A percentile compares a stretch with the other conserved stretches of the same genome.
Evolutionary conservation across 805 yeast genomes (phyloP).

Genomic region (Yarrowia bubula): DNA sequence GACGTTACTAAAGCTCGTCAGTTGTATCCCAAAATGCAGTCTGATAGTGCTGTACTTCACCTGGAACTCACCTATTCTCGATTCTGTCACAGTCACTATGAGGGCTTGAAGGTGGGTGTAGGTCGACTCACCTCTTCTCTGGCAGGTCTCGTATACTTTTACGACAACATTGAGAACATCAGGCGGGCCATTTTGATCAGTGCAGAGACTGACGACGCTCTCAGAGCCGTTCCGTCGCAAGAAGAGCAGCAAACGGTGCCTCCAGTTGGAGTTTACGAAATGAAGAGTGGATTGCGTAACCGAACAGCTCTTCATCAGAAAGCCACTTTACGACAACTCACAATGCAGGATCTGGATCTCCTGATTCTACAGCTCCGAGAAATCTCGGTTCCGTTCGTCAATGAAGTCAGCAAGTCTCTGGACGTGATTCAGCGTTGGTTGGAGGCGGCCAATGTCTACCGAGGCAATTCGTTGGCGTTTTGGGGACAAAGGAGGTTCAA

Average conservation of each 20-base stretch:
- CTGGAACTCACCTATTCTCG: conserved; percentile 8
- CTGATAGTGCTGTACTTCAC: conserved; percentile 31
- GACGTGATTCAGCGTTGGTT: neutral
- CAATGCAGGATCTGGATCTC: neutral
- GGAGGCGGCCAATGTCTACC: neutral
- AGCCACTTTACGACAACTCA: neutral
- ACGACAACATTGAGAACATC: conserved; percentile 2
- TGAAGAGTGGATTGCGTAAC: neutral
- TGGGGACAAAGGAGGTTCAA: neutral
- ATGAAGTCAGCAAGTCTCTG: neutral
- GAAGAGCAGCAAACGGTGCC: neutral
- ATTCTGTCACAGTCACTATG: neutral
- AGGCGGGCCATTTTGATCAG: neutral
- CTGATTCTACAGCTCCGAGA: neutral
- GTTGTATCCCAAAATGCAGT: conserved; percentile 31
- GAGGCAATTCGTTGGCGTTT: neutral
- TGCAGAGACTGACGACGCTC: neutral
- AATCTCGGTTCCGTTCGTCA: neutral
- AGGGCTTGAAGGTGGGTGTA: neutral
- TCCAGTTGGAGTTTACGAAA: neutral
- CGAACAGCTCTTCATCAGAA: neutral
- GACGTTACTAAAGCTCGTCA: neutral
- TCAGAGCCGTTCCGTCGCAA: neutral
- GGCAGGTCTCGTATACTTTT: neutral
- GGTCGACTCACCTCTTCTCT: neutral